Evolutionary conservation across 139 green algal species (phyloP), one percentile per base, ranked within the genome.

Genomic region (Raphidocelis subcapitata): DNA sequence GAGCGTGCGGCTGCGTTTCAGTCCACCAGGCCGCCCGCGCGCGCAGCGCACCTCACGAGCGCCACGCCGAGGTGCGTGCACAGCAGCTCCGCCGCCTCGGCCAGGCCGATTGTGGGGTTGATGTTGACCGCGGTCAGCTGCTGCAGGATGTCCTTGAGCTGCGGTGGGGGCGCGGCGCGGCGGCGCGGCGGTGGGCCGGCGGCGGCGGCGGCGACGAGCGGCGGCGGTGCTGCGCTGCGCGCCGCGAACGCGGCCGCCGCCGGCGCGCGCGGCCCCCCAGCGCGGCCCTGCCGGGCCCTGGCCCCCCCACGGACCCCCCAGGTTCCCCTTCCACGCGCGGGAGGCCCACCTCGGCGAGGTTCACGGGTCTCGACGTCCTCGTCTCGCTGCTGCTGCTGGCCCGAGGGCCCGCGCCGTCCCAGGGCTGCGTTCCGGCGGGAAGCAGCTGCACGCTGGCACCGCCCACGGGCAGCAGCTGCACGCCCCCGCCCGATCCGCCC

Each of bases 121-220:
- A 66, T 67, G 47, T 80, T 86, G 12, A 89, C 66, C 0, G 73
- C 76, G 18, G 81, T 82, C 61, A 89, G 79, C 66, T 86, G 85
- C 62, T 89, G 84, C 28, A 89, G 73, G 18, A 85, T 74, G 8
- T 83, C 55, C 73, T 89, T 89, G 5, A 89, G 77, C 83, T 88
- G 74, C 51, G 46, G 5, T 24, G 8, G 44, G 12, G 20, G 3
- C n/a, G n/a, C n/a, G 8, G 21, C 29, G 24, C 18, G 49, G 15
- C 29, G 31, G 15, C 5, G 20, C 28, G 51, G 36, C 31, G 49
- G 2, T 5, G 24, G 51, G 20, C 24, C 3, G 5, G 33, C 49
- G 5, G 5, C 20, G 51, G 10, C 28, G 60, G 18, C 5, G 29
- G 18, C 18, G 16, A 31, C 4, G 28, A 15, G 24, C 28, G 16